phyloP scores from a whole-genome alignment of 2,329 filamentous ascomycete genomes.

The Colletotrichum chrysophilum region DNA sequence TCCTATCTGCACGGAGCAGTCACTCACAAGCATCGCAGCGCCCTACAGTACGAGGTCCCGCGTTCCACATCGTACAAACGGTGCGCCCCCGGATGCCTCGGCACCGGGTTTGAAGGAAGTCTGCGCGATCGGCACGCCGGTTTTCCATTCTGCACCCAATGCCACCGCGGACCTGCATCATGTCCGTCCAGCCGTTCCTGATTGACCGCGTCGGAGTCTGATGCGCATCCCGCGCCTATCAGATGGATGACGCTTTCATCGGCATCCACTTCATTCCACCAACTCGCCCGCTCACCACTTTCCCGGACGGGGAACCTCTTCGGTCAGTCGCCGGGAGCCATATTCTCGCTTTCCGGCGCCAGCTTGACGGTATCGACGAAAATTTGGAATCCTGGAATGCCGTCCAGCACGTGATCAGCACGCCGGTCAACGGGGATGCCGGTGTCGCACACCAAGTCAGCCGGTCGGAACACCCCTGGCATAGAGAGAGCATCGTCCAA shows the following conservation, averaged over 20 bases:
- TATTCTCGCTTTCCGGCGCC: neutral
- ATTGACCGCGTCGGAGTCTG: neutral
- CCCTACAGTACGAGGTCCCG: neutral
- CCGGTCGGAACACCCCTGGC: too few relatives aligned
- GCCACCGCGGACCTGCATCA: conserved; percentile 13
- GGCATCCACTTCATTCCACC: neutral
- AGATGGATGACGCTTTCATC: neutral
- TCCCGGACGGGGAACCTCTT: neutral
- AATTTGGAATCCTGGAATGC: neutral
- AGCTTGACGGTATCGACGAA: neutral
- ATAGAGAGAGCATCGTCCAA: neutral
- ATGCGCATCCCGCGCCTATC: neutral
- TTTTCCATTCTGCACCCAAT: neutral
- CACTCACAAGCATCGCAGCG: neutral
- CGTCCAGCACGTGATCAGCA: neutral
- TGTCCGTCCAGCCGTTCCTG: conserved; percentile 1
- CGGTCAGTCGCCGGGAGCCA: neutral
- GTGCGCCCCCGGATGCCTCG: neutral
- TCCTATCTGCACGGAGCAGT: neutral
- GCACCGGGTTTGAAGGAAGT: neutral
- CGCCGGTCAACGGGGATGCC: neutral
- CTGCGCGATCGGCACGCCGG: neutral
- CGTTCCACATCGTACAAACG: neutral
- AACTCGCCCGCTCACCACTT: neutral
- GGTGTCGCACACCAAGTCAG: neutral